Evolutionary conservation across 345 rosid genomes (phyloP).

Genomic region (Eucalyptus leucophloia): DNA sequence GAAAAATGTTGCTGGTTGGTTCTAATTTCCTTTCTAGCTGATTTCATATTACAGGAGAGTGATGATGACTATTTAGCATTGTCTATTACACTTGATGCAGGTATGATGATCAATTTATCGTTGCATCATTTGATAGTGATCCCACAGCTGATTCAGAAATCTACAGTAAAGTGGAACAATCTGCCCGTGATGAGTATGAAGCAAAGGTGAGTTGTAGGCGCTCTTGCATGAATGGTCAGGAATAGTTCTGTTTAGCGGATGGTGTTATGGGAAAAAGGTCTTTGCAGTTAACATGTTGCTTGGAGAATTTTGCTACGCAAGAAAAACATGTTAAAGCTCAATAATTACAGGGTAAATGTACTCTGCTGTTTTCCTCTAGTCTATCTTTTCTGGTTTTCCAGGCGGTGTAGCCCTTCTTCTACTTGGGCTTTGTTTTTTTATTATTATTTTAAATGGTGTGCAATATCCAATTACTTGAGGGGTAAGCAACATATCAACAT

Average conservation of each 20-base stretch:
- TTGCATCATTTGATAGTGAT: constrained; percentile 70
- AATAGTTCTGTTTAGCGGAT: neutral
- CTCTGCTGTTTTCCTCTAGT: neutral
- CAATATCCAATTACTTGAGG: neutral
- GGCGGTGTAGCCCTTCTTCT: neutral
- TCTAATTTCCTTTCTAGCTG: neutral
- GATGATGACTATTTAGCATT: neutral
- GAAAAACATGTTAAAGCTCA: neutral
- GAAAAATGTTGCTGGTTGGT: neutral
- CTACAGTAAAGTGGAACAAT: constrained; percentile 55
- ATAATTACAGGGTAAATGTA: neutral
- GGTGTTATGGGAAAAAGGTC: neutral
- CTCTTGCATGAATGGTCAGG: neutral
- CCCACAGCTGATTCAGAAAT: constrained; percentile 83
- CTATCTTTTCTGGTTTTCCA: neutral
- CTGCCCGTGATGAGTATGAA: constrained; percentile 73
- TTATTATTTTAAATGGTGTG: neutral
- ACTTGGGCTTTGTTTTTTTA: neutral
- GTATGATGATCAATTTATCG: constrained; percentile 66
- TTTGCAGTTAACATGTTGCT: neutral
- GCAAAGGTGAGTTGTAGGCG: constrained; percentile 45
- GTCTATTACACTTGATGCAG: constrained; percentile 19
- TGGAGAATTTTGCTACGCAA: neutral
- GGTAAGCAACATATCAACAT: neutral
- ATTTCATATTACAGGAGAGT: neutral